phyloP scores from a whole-genome alignment of 345 rosid species.

The Crucihimalaya himalaica region DNA sequence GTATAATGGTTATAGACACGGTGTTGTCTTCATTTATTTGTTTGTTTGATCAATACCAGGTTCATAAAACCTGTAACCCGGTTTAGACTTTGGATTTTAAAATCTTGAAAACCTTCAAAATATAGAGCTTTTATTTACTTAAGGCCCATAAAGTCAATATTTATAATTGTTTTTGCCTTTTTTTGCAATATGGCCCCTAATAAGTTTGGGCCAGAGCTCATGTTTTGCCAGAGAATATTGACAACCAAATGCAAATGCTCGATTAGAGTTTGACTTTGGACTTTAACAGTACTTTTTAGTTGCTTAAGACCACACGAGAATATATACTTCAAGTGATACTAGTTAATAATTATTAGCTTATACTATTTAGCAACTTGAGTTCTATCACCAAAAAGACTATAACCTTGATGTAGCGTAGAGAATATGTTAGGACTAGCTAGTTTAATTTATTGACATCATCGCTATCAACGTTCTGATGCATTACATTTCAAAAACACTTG shows the following conservation, averaged over 20 bases:
- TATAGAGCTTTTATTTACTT: neutral
- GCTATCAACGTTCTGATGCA: no score
- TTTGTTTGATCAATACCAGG: neutral
- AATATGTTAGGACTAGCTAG: no score
- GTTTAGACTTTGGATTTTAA: neutral
- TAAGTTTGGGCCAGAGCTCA: slow-evolving; percentile 4
- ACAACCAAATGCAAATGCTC: slow-evolving; percentile 2
- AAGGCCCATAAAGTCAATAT: neutral
- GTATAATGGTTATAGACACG: slow-evolving; percentile 2
- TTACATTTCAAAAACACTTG: no score
- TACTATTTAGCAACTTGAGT: neutral
- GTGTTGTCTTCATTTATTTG: neutral
- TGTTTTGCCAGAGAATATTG: neutral
- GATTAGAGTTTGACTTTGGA: no score
- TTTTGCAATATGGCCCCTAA: neutral
- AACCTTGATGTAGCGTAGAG: no score
- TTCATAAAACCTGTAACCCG: neutral
- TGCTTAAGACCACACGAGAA: neutral
- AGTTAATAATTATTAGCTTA: neutral
- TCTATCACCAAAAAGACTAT: neutral
- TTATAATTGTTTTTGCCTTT: neutral
- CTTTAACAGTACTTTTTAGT: neutral
- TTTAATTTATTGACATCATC: no score
- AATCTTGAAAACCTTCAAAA: neutral
- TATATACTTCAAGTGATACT: neutral